A percentile compares a stretch with the other conserved stretches of the same genome.
Evolutionary conservation across 768 basidiomycete genomes (phyloP).

Genomic region (Phlebiopsis flavidoalba): DNA sequence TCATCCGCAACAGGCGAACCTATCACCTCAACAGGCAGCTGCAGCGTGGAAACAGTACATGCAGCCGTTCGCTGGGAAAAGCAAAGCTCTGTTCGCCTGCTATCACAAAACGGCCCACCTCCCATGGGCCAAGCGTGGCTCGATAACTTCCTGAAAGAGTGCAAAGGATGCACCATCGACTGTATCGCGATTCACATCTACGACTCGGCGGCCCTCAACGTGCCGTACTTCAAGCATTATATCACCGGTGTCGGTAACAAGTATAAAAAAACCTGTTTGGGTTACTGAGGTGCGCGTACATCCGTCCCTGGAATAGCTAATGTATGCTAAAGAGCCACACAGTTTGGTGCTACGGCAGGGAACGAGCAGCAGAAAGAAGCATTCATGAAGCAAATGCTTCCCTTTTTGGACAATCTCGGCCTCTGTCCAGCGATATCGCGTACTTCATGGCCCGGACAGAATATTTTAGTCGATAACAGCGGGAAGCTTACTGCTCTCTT

Average conservation of each 20-base stretch:
- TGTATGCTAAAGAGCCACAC: background rate
- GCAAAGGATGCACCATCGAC: constrained; percentile 25
- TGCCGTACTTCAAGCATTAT: constrained; percentile 25
- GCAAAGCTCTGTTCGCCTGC: constrained; percentile 26
- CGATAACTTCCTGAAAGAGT: constrained; percentile 23
- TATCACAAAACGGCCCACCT: constrained; percentile 26
- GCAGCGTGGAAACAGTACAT: constrained; percentile 25
- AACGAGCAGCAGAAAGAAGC: constrained; percentile 17
- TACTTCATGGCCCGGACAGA: constrained; percentile 20
- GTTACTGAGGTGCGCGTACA: constrained; percentile 22
- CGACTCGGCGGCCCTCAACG: constrained; percentile 23
- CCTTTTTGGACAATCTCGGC: constrained; percentile 23
- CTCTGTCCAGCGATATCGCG: constrained; percentile 13
- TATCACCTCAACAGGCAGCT: constrained; percentile 23
- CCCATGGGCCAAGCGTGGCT: constrained; percentile 28
- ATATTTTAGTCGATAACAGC: constrained; percentile 22
- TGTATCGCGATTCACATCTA: constrained; percentile 26
- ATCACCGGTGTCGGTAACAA: constrained; percentile 21
- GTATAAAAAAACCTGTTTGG: constrained; percentile 23
- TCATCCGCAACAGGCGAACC: constrained; percentile 23
- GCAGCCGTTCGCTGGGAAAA: constrained; percentile 25
- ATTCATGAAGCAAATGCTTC: constrained; percentile 23
- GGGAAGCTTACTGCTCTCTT: constrained; percentile 18
- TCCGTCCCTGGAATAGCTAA: background rate
- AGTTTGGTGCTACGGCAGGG: constrained; percentile 24